Base-by-base conservation (phyloP, 805 yeast species). In the Yarrowia divulgata region DNA sequence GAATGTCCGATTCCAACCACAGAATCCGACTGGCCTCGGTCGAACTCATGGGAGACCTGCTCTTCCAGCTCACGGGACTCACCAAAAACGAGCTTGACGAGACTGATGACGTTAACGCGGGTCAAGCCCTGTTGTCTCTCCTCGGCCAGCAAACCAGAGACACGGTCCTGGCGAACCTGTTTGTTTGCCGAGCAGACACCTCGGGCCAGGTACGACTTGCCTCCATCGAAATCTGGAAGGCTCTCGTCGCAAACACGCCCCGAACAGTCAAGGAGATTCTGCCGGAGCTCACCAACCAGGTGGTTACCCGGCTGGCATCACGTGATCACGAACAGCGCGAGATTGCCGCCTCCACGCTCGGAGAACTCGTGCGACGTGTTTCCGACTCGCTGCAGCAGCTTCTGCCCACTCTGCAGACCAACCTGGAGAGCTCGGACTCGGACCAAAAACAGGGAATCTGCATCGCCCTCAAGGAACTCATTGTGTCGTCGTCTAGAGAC, bases 381-480 rank as follows among this genome's bases (percentile, higher is more conserved):
- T 87, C 91, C 37, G 89, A 89, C 74, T 96, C 97, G 0, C 84
- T 95, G 71, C 82, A 91, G 2, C 92, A 90, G 76, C 81, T 95
- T 71, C 81, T 95, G 71, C 99, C 99, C 52, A 90, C 96, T 5
- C 81, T 94, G 74, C 90, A 91, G 73, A 85, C 84, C 48, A 80
- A 90, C 71, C 77, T 82, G 67, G 75, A 81, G 16, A 76, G 85
- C 39, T 79, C 84, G 69, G 95, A 90, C 74, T 81, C 90, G n/a
- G 95, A 89, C 76, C 89, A 97, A 45, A 91, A 90, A 77, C 97
- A 93, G 81, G 99, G 99, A 82, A 91, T 95, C 66, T 95, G 99
- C 82, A 87, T 94, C 77, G 99, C 99, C 9, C 82, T 93, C 62
- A 85, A 88, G 54, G 98, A 93, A 77, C 86, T 95, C 71, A 87